Evolutionary conservation across 768 basidiomycete genomes (phyloP), one percentile per base, ranked within the genome.

Genomic region (Lentinula aciculospora): DNA sequence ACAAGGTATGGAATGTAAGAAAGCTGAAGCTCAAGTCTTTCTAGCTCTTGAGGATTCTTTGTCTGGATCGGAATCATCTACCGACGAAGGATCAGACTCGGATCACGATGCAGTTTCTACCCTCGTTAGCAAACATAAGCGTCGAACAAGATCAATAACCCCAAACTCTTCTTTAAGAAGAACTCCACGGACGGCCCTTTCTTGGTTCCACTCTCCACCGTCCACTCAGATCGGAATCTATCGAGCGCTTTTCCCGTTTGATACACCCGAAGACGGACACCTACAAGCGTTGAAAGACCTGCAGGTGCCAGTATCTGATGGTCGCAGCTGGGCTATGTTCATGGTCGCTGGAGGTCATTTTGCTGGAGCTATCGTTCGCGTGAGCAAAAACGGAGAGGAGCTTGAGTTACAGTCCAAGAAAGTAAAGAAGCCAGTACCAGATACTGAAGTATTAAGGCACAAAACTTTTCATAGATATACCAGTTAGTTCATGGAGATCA

Each of bases 401-500:
- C 71, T 72, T 53, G 67, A 65, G 27, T 64, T 70, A 53, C 68
- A 71, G 59, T 66, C 69, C 48, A 79, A 79, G 66, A 88, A 83
- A 58, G 75, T 70, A 15, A 86, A 82, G 65, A 83, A 79, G 59
- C 81, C 86, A 19, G 90, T 83, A 68, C 79, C 87, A 3, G 91
- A 94, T 56, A 84, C 82, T 0, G 93, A 94, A 66, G 81, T 98
- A 1, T 62, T 99, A 40, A 76, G 78, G 62, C 92, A 94, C 66
- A 99, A 98, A 72, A 98, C 97, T 1, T 98, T 98, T 69, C 97
- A 98, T 71, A 86, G 97, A 1, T 99, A 99, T 69, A 99, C 97
- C 0, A 98, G 95, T 97, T 62, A 64, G 92, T 80, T 3, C 50
- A 57, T 23, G 44, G 25, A 47, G 46, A 8, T 23, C 19, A 23